These are phyloP conservation scores for Coniochaeta prunicola DNA, from an alignment of 2,329 filamentous ascomycete species.

Conservation along the genomic window DNA sequence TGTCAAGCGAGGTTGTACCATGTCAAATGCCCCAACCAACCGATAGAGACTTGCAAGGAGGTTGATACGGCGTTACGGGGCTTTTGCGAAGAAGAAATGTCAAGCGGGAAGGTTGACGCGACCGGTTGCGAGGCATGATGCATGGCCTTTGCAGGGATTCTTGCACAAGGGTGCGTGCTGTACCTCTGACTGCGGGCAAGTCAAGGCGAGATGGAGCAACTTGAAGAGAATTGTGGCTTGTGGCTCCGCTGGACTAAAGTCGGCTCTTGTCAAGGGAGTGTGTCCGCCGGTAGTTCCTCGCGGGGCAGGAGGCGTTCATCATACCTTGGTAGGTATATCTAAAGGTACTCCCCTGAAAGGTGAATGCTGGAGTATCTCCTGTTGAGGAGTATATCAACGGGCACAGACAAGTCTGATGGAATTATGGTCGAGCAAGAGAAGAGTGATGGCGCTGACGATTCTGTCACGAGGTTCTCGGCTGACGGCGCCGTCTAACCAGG, in stretches of 20 bases:
- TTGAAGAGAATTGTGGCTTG: conserved; percentile 1
- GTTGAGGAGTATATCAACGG: no score
- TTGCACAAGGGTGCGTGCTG: background rate
- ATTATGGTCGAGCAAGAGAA: no score
- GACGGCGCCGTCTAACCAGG: no score
- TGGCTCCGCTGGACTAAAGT: background rate
- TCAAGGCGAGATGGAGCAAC: conserved; percentile 3
- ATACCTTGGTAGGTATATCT: no score
- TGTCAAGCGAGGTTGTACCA: background rate
- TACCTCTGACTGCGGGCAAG: conserved; percentile 3
- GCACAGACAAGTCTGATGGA: no score
- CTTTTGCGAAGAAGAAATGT: background rate
- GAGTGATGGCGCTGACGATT: no score
- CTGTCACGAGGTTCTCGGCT: no score
- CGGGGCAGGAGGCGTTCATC: background rate
- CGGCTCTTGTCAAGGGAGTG: background rate
- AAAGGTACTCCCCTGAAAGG: no score
- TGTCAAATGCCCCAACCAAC: background rate
- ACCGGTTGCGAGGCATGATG: background rate
- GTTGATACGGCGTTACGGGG: background rate
- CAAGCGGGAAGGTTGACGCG: conserved; percentile 2
- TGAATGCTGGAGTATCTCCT: background rate
- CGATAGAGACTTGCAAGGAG: background rate
- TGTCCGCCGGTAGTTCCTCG: background rate
- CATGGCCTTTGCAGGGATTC: background rate